Base-by-base conservation (phyloP, 164 flowering plant species). In the Tetracentron sinense region DNA sequence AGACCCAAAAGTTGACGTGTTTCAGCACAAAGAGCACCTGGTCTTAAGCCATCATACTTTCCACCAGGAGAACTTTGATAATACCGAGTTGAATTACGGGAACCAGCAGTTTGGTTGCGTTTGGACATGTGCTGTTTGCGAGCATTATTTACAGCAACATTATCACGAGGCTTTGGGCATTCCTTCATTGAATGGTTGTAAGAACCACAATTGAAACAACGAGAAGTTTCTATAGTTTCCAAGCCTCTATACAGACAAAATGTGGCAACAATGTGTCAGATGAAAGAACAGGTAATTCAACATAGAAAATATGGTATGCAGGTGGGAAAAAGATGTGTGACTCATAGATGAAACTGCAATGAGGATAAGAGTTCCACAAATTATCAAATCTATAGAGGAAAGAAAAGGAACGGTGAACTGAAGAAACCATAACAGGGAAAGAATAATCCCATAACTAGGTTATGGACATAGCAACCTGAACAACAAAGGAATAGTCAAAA, bases 151-250 rank as follows among this genome's bases (percentile, higher is more conserved):
- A 95, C 90, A 56, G 96, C 96, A 76, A 27, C 84, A 71, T 78
- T 84, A 54, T 95, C 87, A 65, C 92, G 96, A 57, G 97, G 99
- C 77, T 84, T 91, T 57, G 86, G 83, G 65, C 99, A 95, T 48
- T 89, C 94, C 77, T 80, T 95, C 68, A 95, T 49, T n/a, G 99
- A 72, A 81, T 95, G 99, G 74, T 62, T 89, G 62, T 92, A 95
- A 14, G 97, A 85, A 70, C 87, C 80, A 74, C 99, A 95, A 67
- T 95, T 95, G 78, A 95, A 95, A 72, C 97, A 95, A 25, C 99
- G 93, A 54, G 88, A 69, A 42, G 82, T 82, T 67, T 85, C 88
- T 47, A 72, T 27, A 25, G 79, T 72, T 62, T 82, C 89, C 79
- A 74, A 59, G 16, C 74, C 82, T 62, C 96, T 91, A 56, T 56